These are phyloP conservation scores for Lachnellula hyalina DNA, from an alignment of 2,329 filamentous ascomycete species.

Conservation along the genomic window DNA sequence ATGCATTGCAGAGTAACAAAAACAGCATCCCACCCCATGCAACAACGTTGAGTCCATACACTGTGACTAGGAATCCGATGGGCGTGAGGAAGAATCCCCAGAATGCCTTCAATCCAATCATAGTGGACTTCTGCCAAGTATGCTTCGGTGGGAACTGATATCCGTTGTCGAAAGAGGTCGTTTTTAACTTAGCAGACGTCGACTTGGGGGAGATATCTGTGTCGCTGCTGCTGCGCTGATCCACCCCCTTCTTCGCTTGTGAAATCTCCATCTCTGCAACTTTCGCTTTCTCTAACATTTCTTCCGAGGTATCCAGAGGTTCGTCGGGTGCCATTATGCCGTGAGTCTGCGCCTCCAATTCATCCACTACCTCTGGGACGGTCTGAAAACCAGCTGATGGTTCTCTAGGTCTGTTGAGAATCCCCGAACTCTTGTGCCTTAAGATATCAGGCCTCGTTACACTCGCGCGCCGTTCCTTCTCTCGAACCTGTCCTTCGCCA, in stretches of 20 bases:
- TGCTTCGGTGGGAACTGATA: conserved; percentile 61
- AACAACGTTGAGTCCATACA: conserved; percentile 78
- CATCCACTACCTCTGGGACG: conserved; percentile 20
- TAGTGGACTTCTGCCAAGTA: conserved; percentile 52
- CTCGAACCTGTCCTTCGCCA: conserved; percentile 27
- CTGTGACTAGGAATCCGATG: conserved; percentile 67
- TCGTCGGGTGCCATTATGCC: conserved; percentile 4
- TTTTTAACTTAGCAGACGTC: conserved; percentile 21
- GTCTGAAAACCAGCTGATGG: conserved; percentile 14
- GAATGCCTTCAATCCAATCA: conserved; percentile 54
- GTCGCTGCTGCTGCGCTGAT: conserved; percentile 20
- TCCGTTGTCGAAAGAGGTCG: conserved; percentile 50
- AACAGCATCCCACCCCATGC: conserved; percentile 93
- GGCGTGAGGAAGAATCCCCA: conserved; percentile 71
- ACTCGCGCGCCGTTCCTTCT: conserved; percentile 26
- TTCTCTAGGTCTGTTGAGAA: conserved; percentile 8
- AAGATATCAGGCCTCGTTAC: conserved; percentile 9
- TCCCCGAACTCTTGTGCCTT: conserved; percentile 12
- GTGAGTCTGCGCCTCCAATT: conserved; percentile 9
- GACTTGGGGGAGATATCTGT: conserved; percentile 15
- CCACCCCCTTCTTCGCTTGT: conserved; percentile 3
- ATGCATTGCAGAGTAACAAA: conserved; percentile 70
- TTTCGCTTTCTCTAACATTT: conserved; percentile 4
- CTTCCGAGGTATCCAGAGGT: not conserved
- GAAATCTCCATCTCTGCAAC: conserved; percentile 3